phyloP scores from a whole-genome alignment of 176 grass and related monocot species.

The Otatea glauca region DNA sequence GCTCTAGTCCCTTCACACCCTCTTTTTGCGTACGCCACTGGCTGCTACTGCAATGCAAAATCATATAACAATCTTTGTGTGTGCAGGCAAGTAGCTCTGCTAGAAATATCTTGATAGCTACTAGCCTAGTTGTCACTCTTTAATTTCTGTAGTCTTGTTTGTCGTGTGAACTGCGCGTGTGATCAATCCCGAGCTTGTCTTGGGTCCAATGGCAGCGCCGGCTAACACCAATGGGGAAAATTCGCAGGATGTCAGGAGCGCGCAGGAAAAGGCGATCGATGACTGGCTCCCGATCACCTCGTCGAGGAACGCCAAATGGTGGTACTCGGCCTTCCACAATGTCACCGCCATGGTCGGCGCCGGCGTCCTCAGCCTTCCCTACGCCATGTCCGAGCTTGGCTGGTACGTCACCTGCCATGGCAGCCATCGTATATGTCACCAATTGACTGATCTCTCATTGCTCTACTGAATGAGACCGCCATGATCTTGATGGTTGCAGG shows the following conservation, averaged over 20 bases:
- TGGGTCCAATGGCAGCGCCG: not conserved
- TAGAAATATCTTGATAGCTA: not conserved
- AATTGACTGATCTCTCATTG: not conserved
- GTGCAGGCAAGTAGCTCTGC: not conserved
- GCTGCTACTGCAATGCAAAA: not conserved
- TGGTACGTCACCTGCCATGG: constrained; percentile 45
- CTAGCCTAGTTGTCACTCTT: not conserved
- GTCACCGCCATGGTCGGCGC: constrained; percentile 97
- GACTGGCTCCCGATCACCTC: constrained; percentile 91
- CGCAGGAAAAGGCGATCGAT: constrained; percentile 53
- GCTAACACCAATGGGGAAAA: constrained; percentile 4
- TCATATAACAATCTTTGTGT: not conserved
- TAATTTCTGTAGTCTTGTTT: not conserved
- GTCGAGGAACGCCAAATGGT: constrained; percentile 89
- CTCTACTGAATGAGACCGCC: not conserved
- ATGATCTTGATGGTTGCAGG: constrained; percentile 46
- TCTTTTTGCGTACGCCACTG: no score
- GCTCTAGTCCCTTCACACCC: no score
- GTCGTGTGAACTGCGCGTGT: not conserved
- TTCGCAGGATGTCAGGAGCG: constrained; percentile 39
- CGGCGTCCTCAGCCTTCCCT: constrained; percentile 85
- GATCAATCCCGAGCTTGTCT: not conserved
- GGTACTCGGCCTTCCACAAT: constrained; percentile 97
- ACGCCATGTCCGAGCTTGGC: constrained; percentile 84
- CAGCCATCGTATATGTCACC: not conserved